Percentiles rank a stretch among this genome's conserved stretches.
These are phyloP conservation scores for Piper longum DNA, from an alignment of 164 flowering plant genomes.

Conservation along the genomic window DNA sequence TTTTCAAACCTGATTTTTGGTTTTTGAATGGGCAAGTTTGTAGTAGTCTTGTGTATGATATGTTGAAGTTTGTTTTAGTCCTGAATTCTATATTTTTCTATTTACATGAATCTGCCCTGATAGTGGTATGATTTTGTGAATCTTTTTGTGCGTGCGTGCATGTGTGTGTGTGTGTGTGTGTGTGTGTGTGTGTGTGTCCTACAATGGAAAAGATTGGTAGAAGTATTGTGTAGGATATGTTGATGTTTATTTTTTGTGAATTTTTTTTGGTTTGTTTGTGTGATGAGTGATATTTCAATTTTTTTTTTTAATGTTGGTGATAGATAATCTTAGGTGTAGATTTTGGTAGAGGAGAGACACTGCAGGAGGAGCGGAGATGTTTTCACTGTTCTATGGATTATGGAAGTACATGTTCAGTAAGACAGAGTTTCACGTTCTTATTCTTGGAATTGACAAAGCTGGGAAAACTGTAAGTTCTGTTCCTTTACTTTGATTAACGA, in stretches of 20 bases:
- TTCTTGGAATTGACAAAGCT: slow-evolving; percentile 95
- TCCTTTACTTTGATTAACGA: background rate
- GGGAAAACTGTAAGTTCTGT: slow-evolving; percentile 76
- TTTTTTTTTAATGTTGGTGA: slow-evolving; percentile 1
- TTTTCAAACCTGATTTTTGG: too few relatives aligned
- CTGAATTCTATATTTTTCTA: too few relatives aligned
- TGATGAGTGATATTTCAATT: slow-evolving; percentile 1
- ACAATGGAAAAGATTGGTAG: too few relatives aligned
- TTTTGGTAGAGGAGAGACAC: slow-evolving; percentile 1
- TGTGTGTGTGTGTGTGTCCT: too few relatives aligned
- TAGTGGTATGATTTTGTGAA: too few relatives aligned
- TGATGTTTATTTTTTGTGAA: background rate
- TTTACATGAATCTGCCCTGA: too few relatives aligned
- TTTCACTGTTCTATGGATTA: slow-evolving; percentile 85
- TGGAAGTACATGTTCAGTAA: slow-evolving; percentile 79
- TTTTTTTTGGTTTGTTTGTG: background rate
- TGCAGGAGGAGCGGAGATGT: slow-evolving; percentile 34
- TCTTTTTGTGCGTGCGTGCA: too few relatives aligned
- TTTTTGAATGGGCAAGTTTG: too few relatives aligned
- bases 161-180: too few relatives aligned
- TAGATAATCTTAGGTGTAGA: slow-evolving; percentile 13
- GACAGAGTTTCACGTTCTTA: slow-evolving; percentile 91
- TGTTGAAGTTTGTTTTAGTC: too few relatives aligned
- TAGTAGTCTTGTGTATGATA: too few relatives aligned
- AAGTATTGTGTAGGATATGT: background rate